These are phyloP conservation scores for Kodamaea derodonti DNA, from an alignment of 1,139 yeast species.

Conservation along the genomic window DNA sequence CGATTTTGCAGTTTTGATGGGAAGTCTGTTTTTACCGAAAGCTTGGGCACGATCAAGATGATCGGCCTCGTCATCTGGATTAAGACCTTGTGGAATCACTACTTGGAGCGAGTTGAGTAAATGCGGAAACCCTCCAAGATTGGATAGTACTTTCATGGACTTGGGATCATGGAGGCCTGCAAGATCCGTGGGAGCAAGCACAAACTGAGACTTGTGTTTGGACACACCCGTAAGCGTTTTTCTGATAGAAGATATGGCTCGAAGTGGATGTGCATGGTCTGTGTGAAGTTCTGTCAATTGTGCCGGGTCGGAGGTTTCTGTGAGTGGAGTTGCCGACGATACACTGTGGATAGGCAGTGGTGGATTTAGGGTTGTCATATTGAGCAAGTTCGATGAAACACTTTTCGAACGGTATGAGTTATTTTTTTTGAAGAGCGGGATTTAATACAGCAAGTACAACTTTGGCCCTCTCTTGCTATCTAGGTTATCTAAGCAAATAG, in stretches of 20 bases:
- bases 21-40: conserved; percentile 71
- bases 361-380: too few species aligned
- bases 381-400: too few species aligned
- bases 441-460: too few species aligned
- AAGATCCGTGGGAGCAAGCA: conserved; percentile 26
- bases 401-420: too few species aligned
- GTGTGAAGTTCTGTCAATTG: too few species aligned
- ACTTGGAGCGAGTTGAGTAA: conserved; percentile 34
- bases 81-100: conserved; percentile 42
- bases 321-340: not conserved
- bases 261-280: not conserved
- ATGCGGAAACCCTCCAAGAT: conserved; percentile 40
- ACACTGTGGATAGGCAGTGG: not conserved
- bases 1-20: conserved; percentile 63
- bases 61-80: conserved; percentile 25
- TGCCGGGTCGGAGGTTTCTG: not conserved
- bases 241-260: not conserved
- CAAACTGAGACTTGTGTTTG: conserved; percentile 1
- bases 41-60: conserved; percentile 31
- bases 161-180: conserved; percentile 52
- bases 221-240: not conserved
- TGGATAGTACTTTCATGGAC: conserved; percentile 34
- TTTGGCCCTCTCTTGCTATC: too few species aligned
- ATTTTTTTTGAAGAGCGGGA: too few species aligned
- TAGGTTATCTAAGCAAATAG: too few species aligned